phyloP scores from a whole-genome alignment of 2,329 filamentous ascomycete species.

The Fusarium staphyleae region DNA sequence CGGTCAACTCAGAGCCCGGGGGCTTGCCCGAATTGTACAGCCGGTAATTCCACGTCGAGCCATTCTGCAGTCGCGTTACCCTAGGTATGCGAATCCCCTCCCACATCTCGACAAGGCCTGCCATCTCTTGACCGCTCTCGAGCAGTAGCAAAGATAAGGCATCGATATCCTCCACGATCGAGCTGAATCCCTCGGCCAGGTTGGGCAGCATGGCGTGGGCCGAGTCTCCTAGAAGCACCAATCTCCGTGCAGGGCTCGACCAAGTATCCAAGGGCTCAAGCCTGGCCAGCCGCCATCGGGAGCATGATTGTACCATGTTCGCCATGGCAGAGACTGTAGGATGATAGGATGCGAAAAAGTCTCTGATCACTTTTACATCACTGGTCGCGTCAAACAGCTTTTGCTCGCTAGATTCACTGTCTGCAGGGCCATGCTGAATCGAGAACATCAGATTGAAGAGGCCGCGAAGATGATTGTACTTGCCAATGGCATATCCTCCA shows the following conservation, averaged over 20 bases:
- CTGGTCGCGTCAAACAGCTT: neutral
- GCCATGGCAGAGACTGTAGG: constrained; percentile 1
- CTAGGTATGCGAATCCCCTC: neutral
- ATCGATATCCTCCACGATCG: neutral
- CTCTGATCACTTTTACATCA: neutral
- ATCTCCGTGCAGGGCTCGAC: constrained; percentile 1
- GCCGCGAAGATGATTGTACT: constrained; percentile 11
- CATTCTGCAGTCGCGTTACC: neutral
- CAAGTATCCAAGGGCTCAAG: constrained; percentile 3
- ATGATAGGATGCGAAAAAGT: neutral
- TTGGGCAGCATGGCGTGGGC: neutral
- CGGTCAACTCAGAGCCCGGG: neutral
- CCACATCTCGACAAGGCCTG: neutral
- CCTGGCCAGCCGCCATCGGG: constrained; percentile 3
- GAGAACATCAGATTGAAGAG: constrained; percentile 14
- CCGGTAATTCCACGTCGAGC: neutral
- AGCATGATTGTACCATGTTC: constrained; percentile 4
- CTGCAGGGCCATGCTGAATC: constrained; percentile 4
- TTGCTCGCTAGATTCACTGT: constrained; percentile 6
- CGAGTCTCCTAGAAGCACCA: neutral
- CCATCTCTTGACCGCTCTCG: neutral
- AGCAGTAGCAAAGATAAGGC: neutral
- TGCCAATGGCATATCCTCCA: constrained; percentile 7
- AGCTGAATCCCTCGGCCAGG: constrained; percentile 6
- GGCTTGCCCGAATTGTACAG: constrained; percentile 1